phyloP scores from a whole-genome alignment of 768 basidiomycete species.

The Coprinellus aureogranulatus region DNA sequence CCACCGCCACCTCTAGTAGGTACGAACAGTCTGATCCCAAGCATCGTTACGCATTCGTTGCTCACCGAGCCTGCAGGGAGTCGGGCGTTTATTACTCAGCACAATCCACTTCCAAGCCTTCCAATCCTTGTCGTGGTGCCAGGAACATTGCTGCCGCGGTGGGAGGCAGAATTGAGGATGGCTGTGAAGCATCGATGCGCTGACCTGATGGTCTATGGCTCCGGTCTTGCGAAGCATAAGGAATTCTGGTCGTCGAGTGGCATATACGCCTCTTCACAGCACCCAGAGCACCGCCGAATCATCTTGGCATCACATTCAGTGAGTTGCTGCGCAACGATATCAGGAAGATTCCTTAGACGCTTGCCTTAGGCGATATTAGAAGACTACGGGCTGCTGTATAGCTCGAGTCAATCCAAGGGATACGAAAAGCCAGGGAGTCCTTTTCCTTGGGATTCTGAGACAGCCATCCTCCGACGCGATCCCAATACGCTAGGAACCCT shows the following conservation, averaged over 20 bases:
- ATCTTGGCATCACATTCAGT: slow-evolving; percentile 26
- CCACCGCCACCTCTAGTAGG: slow-evolving; percentile 19
- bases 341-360: background rate
- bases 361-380: slow-evolving; percentile 16
- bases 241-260: slow-evolving; percentile 20
- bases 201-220: slow-evolving; percentile 25
- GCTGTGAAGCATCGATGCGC: slow-evolving; percentile 12
- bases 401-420: background rate
- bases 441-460: too few relatives aligned
- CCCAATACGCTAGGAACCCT: slow-evolving; percentile 7
- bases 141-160: slow-evolving; percentile 21
- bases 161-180: slow-evolving; percentile 18
- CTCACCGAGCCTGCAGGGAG: too few relatives aligned
- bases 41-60: too few relatives aligned
- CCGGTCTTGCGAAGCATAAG: background rate
- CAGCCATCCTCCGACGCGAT: too few relatives aligned
- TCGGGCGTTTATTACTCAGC: slow-evolving; percentile 10
- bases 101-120: slow-evolving; percentile 8
- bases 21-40: too few relatives aligned
- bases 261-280: slow-evolving; percentile 13
- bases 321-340: slow-evolving; percentile 2
- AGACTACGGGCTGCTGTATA: slow-evolving; percentile 9
- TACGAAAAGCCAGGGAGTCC: too few relatives aligned
- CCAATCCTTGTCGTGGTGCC: slow-evolving; percentile 24
- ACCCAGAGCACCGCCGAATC: slow-evolving; percentile 10